Conservation (phyloP, 2,329 filamentous ascomycete species). For the Fusarium sp. region DNA sequence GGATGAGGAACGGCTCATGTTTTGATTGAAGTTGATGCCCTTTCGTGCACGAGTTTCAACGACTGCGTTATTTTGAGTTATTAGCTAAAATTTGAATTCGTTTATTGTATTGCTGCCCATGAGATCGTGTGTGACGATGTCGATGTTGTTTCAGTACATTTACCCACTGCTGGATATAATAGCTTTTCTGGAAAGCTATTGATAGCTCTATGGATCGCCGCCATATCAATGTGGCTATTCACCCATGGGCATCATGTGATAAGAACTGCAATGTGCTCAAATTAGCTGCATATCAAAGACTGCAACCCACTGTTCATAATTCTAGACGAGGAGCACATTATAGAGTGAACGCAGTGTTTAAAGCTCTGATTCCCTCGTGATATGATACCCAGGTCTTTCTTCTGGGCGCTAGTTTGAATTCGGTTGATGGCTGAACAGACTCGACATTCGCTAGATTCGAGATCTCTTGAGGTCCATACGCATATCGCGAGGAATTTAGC, state of each 20-base stretch:
- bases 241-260: background rate
- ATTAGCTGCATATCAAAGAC: background rate
- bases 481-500: background rate
- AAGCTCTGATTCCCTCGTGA: constrained; percentile 14
- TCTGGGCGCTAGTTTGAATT: constrained; percentile 6
- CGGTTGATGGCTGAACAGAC: background rate
- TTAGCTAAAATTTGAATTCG: constrained; percentile 20
- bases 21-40: constrained; percentile 37
- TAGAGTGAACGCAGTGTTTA: background rate
- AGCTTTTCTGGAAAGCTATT: background rate
- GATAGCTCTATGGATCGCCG: background rate
- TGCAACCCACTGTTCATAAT: background rate
- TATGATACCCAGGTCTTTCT: constrained; percentile 5
- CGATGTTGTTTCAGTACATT: background rate
- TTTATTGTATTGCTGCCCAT: background rate
- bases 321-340: background rate
- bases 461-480: background rate
- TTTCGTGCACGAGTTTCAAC: constrained; percentile 23
- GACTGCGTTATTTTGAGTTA: constrained; percentile 28
- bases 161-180: background rate
- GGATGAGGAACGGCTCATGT: constrained; percentile 42
- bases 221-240: background rate
- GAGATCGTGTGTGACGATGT: background rate
- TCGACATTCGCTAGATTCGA: background rate
- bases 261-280: constrained; percentile 14